Base-by-base conservation (phyloP, 371 early-diverging fungal species). In the Basidiobolus heterosporus region DNA sequence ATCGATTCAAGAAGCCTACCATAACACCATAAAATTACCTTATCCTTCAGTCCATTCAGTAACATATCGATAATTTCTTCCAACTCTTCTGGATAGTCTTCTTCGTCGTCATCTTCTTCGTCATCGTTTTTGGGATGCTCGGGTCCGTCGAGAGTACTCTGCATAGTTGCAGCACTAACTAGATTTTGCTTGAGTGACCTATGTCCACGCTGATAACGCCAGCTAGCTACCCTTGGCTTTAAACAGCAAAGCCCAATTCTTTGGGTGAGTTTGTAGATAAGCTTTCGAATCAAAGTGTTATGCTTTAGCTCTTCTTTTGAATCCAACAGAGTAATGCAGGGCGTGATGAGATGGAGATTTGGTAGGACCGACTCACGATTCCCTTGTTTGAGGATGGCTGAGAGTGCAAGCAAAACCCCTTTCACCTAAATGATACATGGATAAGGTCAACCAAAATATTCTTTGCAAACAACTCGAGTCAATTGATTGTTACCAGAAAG, bases 51-150 rank as follows among this genome's bases (percentile, higher is more conserved):
- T 6, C 82, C 84, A 36, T 70, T 73, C 46, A 95, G 65, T 20
- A 93, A 58, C 9, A 82, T 68, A n/a, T 82, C 85, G 37, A 91
- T 66, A 2, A 90, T 65, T 11, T 66, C 64, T 51, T 90, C 90
- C 15, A 87, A 54, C 20, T 70, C 69, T 13, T 83, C 82, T 0
- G 88, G 75, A 8, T 82, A 57, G 18, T 75, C 74, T 18, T 66
- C 70, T 0, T 76, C 57, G 13, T 49, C 58, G n/a, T 14, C 39
- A 23, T 56, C 46, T n/a, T 52, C 45, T 6, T 19, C 6, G 3
- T 48, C 35, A 0, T 45, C 18, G 1, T 44, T 41, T 13, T 35
- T 55, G 7, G 60, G 30, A 30, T 30, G 30, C 9, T 30, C 30
- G 30, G 30, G 3, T 9, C 9, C 30, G 30, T 9, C 30, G 30